Percentiles rank a stretch among this genome's conserved stretches.
phyloP scores from a whole-genome alignment of 1,139 yeast species.

The Wickerhamomyces sp. region DNA sequence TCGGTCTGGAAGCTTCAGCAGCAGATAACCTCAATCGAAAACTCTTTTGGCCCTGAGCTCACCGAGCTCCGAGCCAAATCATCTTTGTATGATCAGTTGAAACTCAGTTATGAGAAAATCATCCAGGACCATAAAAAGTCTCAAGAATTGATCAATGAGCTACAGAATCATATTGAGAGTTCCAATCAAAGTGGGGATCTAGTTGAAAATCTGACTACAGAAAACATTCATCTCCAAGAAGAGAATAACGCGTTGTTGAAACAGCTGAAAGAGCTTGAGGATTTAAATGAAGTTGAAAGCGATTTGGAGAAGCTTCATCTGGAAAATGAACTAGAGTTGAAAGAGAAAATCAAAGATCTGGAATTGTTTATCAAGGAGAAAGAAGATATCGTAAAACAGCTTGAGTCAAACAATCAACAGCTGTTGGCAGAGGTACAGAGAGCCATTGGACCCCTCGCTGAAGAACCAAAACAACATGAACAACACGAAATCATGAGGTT shows the following conservation, averaged over 20 bases:
- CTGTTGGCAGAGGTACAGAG: background rate
- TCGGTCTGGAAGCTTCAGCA: conserved; percentile 33
- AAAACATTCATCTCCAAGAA: conserved; percentile 43
- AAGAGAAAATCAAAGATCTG: conserved; percentile 37
- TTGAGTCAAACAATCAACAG: conserved; percentile 32
- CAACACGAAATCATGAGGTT: background rate
- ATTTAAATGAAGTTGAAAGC: conserved; percentile 52
- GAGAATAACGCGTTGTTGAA: conserved; percentile 35
- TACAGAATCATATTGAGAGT: conserved; percentile 41
- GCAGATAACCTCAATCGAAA: conserved; percentile 26
- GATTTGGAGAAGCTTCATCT: conserved; percentile 58
- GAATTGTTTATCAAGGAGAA: conserved; percentile 28
- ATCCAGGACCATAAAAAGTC: conserved; percentile 22
- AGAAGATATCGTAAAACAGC: conserved; percentile 26
- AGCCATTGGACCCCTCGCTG: background rate
- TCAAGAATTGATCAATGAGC: conserved; percentile 34
- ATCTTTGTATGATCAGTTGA: conserved; percentile 1
- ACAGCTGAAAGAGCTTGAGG: conserved; percentile 53
- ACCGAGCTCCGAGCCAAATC: conserved; percentile 25
- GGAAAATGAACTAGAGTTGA: conserved; percentile 51
- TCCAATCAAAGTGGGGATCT: conserved; percentile 39
- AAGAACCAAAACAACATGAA: too few species aligned
- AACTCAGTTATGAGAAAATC: conserved; percentile 13
- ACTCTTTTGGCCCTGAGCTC: conserved; percentile 24
- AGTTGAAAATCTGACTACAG: conserved; percentile 51